Evolutionary conservation across 2,329 filamentous ascomycete species (phyloP).

Genomic region (Orbilia quercus): DNA sequence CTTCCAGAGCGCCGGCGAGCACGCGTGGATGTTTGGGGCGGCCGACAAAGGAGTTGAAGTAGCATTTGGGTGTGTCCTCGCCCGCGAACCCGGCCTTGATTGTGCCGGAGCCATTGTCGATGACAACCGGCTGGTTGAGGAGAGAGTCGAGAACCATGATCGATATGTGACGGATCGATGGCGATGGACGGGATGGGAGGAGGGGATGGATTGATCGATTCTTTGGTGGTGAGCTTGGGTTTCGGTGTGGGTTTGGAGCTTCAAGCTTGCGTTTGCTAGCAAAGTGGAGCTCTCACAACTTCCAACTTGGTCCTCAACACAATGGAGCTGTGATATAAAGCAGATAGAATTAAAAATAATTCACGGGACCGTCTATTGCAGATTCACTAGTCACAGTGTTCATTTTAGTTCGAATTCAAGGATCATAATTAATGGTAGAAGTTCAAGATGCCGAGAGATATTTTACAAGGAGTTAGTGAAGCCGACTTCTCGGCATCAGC

Average conservation of each 20-base stretch:
- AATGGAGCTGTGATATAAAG: too few species aligned
- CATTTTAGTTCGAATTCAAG: background rate
- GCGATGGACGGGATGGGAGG: background rate
- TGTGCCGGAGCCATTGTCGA: conserved; percentile 98
- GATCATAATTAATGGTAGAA: background rate
- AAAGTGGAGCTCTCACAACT: conserved; percentile 51
- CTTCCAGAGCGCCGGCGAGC: conserved; percentile 94
- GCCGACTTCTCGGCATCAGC: background rate
- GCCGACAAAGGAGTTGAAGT: conserved; percentile 96
- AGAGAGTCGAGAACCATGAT: conserved; percentile 69
- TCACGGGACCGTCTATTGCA: background rate
- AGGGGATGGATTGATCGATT: conserved; percentile 22
- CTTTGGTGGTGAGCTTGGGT: conserved; percentile 56
- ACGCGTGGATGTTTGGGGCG: conserved; percentile 94
- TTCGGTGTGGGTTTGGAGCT: conserved; percentile 35
- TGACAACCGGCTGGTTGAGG: conserved; percentile 97
- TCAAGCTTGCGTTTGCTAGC: conserved; percentile 47
- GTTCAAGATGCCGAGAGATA: background rate
- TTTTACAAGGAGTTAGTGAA: background rate
- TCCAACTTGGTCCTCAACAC: conserved; percentile 37
- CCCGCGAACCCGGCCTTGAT: conserved; percentile 97
- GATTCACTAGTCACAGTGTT: background rate
- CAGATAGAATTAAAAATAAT: too few species aligned
- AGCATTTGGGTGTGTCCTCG: conserved; percentile 94
- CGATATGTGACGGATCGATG: conserved; percentile 13